Percentiles rank a stretch among this genome's conserved stretches.
phyloP scores from a whole-genome alignment of 2,329 filamentous ascomycete species.

The Pseudogymnoascus sp. region DNA sequence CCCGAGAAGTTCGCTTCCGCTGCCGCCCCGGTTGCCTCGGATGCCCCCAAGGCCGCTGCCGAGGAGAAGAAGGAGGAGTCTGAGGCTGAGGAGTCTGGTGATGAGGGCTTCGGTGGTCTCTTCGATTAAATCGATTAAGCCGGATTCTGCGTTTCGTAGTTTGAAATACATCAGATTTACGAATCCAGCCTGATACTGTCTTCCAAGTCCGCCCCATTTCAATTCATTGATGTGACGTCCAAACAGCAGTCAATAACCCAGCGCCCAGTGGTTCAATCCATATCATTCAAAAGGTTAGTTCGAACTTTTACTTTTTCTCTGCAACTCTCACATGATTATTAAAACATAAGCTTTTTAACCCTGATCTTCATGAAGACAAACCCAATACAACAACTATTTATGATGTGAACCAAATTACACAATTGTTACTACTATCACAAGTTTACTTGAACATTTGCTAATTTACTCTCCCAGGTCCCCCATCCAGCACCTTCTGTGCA shows the following conservation, averaged over 20 bases:
- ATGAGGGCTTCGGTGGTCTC: conserved; percentile 66
- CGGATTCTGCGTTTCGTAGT: conserved; percentile 1
- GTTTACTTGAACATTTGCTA: conserved; percentile 9
- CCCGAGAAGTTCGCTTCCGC: conserved; percentile 89
- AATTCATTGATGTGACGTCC: conserved; percentile 2
- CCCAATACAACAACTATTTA: conserved; percentile 33
- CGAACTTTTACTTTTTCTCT: conserved; percentile 12
- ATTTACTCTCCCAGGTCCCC: not conserved
- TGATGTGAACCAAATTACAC: conserved; percentile 5
- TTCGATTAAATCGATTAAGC: conserved; percentile 48
- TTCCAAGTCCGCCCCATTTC: not conserved
- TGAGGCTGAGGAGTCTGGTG: conserved; percentile 57
- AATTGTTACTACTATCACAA: conserved; percentile 18
- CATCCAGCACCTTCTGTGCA: conserved; percentile 38
- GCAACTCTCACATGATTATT: conserved; percentile 27
- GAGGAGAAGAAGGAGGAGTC: conserved; percentile 58
- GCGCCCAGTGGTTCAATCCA: not conserved
- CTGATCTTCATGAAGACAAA: conserved; percentile 32
- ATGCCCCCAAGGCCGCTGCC: conserved; percentile 43
- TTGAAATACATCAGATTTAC: not conserved
- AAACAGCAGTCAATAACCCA: not conserved
- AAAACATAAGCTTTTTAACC: conserved; percentile 33
- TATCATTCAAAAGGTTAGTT: conserved; percentile 17
- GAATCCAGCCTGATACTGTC: not conserved
- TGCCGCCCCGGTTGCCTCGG: conserved; percentile 56